A percentile compares a stretch with the other conserved stretches of the same genome.
Evolutionary conservation across 176 grass and related monocot species (phyloP).

Genomic region (Paspalum vaginatum): DNA sequence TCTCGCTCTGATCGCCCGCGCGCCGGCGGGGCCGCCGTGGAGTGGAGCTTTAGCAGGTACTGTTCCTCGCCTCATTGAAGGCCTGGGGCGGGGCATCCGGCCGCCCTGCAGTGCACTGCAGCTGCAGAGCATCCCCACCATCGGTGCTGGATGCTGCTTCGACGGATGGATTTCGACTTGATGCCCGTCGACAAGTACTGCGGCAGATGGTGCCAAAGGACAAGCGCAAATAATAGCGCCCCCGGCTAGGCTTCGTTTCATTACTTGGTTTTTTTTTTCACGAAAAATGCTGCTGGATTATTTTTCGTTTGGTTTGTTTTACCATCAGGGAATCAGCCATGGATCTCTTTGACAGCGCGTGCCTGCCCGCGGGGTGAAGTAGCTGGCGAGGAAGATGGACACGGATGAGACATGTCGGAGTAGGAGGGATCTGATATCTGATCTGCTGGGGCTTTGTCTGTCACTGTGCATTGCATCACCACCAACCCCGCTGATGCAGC

Average conservation of each 20-base stretch:
- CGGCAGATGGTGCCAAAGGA: no score
- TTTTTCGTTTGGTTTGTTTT: neutral
- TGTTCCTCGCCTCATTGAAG: no score
- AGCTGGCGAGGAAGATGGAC: constrained; percentile 10
- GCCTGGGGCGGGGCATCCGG: no score
- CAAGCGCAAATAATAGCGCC: no score
- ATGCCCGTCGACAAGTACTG: no score
- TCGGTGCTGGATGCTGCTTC: no score
- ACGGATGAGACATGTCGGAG: constrained; percentile 37
- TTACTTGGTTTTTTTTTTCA: neutral
- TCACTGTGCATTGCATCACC: neutral
- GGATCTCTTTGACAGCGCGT: neutral
- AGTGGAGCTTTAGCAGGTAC: neutral
- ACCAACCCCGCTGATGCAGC: neutral
- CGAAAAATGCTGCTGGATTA: neutral
- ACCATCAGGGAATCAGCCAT: neutral
- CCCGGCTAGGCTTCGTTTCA: neutral
- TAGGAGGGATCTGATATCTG: constrained; percentile 31
- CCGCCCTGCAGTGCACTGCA: no score
- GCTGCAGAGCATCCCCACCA: no score
- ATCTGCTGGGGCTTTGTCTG: constrained; percentile 16
- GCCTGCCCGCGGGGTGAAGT: neutral
- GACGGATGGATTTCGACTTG: no score
- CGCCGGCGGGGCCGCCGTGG: neutral
- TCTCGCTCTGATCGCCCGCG: neutral